Base-by-base conservation (phyloP, 805 yeast species). In the Jamesozyma spencerorum region DNA sequence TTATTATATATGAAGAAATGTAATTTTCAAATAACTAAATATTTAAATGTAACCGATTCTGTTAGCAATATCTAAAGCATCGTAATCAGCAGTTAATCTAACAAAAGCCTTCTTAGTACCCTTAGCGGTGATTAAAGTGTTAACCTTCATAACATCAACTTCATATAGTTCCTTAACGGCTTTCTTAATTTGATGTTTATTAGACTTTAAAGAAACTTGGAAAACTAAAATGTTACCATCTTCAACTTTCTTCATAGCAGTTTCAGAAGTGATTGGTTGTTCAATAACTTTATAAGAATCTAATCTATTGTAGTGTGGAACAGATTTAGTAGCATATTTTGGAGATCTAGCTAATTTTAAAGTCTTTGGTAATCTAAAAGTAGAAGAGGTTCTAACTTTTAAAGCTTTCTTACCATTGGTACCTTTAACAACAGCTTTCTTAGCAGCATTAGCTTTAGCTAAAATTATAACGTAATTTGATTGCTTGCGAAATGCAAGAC, bases 21-120 rank as follows among this genome's bases (percentile, higher is more conserved):
- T 22, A 22, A 6, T 6, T 22, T 34, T 39, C 35, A 37, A 46
- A 41, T 47, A 45, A 62, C 39, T 37, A 37, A 46, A 41, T 47
- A 45, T 62, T 84, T 79, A 90, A 72, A 90, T 82, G 94, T 87
- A 88, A 76, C 98, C 98, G 69, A 90, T 92, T 77, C 92, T 86
- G 95, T 88, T 88, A 70, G 98, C 98, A 72, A 92, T 87, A 72
- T 92, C 98, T 70, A 92, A 84, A 72, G 97, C 97, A 76, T 92
- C 98, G 79, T 81, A 84, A 74, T 92, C 98, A 70, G 95, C 90
- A 67, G 97, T 86, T 71, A 92, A 84, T 79, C 94, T 86, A 69
- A 92, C 90, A 81, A 83, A 92, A 69, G 98, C 98, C 82, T 92
- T 92, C 86, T 92, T 92, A 77, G 97, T 84, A 73, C 98, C 98